These are phyloP conservation scores for Tolypocladium capitatum DNA, from an alignment of 2,329 filamentous ascomycete species.

Conservation along the genomic window DNA sequence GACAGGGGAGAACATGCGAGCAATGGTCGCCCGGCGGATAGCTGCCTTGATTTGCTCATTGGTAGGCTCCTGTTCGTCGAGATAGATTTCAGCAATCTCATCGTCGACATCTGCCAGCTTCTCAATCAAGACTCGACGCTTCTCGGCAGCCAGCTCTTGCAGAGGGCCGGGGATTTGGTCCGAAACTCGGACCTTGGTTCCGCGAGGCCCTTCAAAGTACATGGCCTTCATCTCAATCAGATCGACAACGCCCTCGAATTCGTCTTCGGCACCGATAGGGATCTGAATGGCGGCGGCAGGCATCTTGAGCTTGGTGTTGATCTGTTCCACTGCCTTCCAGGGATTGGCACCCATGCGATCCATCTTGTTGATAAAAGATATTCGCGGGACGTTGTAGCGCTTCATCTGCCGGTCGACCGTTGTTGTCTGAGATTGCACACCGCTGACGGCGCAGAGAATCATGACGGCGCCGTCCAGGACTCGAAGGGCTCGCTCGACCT, in stretches of 20 bases:
- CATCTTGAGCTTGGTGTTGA: conserved; percentile 90
- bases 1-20: conserved; percentile 81
- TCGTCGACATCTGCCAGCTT: conserved; percentile 95
- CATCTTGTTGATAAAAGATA: conserved; percentile 99
- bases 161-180: conserved; percentile 78
- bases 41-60: conserved; percentile 78
- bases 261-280: conserved; percentile 83
- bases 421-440: conserved; percentile 95
- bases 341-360: conserved; percentile 97
- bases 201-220: conserved; percentile 77
- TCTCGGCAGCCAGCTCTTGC: conserved; percentile 63
- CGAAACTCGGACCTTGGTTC: conserved; percentile 61
- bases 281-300: conserved; percentile 88
- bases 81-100: conserved; percentile 88
- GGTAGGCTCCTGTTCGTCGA: conserved; percentile 74
- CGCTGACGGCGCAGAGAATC: conserved; percentile 95
- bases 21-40: conserved; percentile 81
- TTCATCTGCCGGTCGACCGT: conserved; percentile 98
- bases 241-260: conserved; percentile 86
- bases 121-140: conserved; percentile 77
- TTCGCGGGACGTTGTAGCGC: conserved; percentile 87
- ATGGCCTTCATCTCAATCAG: conserved; percentile 84
- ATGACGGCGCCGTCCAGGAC: conserved; percentile 95
- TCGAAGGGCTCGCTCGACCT: conserved; percentile 88
- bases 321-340: conserved; percentile 94